Evolutionary conservation across 2,329 filamentous ascomycete genomes (phyloP).

Genomic region (Xylariaceae sp.): DNA sequence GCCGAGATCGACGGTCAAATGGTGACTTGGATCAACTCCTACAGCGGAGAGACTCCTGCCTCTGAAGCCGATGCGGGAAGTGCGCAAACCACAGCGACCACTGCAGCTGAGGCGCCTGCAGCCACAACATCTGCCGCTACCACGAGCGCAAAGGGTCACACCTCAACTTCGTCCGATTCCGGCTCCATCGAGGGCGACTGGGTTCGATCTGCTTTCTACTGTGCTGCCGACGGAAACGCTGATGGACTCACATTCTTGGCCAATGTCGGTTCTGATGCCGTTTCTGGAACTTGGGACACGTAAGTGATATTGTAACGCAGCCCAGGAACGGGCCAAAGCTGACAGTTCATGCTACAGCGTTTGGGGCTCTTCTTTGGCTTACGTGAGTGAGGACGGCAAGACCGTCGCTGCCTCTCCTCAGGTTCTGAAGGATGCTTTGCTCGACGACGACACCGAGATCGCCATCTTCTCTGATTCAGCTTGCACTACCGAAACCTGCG

Average conservation of each 20-base stretch:
- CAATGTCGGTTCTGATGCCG: slow-evolving; percentile 43
- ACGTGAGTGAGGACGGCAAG: slow-evolving; percentile 40
- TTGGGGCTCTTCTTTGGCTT: slow-evolving; percentile 45
- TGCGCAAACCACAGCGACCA: slow-evolving; percentile 13
- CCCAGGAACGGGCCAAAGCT: background rate
- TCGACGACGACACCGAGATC: slow-evolving; percentile 44
- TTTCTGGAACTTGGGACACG: slow-evolving; percentile 39
- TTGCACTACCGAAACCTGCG: slow-evolving; percentile 37
- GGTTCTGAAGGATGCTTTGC: slow-evolving; percentile 35
- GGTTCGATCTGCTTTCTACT: slow-evolving; percentile 43
- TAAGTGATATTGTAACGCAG: slow-evolving; percentile 26
- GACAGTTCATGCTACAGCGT: slow-evolving; percentile 26
- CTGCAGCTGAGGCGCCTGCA: slow-evolving; percentile 9
- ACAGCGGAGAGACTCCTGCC: slow-evolving; percentile 34
- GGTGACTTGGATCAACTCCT: slow-evolving; percentile 58
- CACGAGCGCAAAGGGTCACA: slow-evolving; percentile 12
- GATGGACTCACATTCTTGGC: slow-evolving; percentile 47
- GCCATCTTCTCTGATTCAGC: slow-evolving; percentile 42
- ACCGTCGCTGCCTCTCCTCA: slow-evolving; percentile 36
- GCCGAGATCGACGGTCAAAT: slow-evolving; percentile 57
- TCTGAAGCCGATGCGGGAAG: slow-evolving; percentile 16
- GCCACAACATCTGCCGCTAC: slow-evolving; percentile 9
- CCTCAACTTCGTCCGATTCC: slow-evolving; percentile 7
- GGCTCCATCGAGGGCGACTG: slow-evolving; percentile 31
- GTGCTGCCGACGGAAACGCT: slow-evolving; percentile 34